Conservation (phyloP, 805 yeast species). For the Starmerella kuoi region DNA sequence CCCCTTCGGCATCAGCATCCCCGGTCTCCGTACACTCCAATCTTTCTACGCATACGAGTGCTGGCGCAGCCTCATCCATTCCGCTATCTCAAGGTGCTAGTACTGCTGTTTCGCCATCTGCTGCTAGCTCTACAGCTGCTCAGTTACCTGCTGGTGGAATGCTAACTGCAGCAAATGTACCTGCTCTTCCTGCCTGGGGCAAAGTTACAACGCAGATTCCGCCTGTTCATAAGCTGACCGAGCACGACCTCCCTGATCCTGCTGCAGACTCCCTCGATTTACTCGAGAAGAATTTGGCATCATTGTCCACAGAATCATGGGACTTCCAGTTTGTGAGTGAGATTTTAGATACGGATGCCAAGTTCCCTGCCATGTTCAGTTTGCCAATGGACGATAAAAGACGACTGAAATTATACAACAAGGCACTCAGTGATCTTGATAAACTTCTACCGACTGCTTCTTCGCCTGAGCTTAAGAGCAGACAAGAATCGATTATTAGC, state of each 20-base stretch:
- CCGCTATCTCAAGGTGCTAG: slow-evolving; percentile 29
- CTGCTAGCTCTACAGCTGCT: background rate
- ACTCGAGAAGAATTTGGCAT: slow-evolving; percentile 7
- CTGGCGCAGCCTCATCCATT: background rate
- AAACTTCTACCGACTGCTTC: background rate
- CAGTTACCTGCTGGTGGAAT: slow-evolving; percentile 3
- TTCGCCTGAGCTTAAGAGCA: background rate
- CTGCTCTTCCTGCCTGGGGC: slow-evolving; percentile 20
- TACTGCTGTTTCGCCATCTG: slow-evolving; percentile 20
- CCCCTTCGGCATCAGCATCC: background rate
- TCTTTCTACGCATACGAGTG: slow-evolving; percentile 23
- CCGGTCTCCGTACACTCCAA: background rate
- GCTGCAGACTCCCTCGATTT: slow-evolving; percentile 2
- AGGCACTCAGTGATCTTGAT: slow-evolving; percentile 17
- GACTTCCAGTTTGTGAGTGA: slow-evolving; percentile 11
- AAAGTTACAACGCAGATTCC: slow-evolving; percentile 15
- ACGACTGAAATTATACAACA: slow-evolving; percentile 15
- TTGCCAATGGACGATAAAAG: slow-evolving; percentile 19
- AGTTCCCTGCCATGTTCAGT: slow-evolving; percentile 20
- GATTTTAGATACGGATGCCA: slow-evolving; percentile 5
- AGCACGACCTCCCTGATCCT: background rate
- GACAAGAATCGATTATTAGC: background rate
- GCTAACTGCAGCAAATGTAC: slow-evolving; percentile 14
- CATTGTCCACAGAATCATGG: slow-evolving; percentile 10
- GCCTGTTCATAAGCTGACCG: slow-evolving; percentile 9